Percentiles rank a stretch among this genome's conserved stretches.
Conservation (phyloP, 768 basidiomycete genomes). For the Suillus fuscotomentosus region DNA sequence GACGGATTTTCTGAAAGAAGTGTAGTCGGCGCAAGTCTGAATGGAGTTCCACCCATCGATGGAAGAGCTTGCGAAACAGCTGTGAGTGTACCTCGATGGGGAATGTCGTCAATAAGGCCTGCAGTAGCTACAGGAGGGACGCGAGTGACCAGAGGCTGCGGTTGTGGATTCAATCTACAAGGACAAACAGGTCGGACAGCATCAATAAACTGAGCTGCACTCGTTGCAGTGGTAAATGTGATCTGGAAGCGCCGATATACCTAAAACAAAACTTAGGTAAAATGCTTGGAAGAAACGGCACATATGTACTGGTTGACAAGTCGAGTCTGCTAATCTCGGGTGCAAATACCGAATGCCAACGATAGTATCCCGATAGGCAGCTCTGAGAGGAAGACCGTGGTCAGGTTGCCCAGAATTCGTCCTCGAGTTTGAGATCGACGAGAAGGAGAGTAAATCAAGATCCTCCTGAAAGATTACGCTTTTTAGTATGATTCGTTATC, state of each 20-base stretch:
- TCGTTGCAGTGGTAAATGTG: slow-evolving; percentile 51
- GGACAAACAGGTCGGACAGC: slow-evolving; percentile 69
- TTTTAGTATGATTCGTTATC: slow-evolving; percentile 11
- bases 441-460: slow-evolving; percentile 69
- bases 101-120: slow-evolving; percentile 5
- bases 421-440: slow-evolving; percentile 37
- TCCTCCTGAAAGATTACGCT: slow-evolving; percentile 56
- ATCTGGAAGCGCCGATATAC: slow-evolving; percentile 76
- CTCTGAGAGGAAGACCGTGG: slow-evolving; percentile 73
- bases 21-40: not conserved
- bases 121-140: slow-evolving; percentile 14
- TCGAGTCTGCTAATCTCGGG: slow-evolving; percentile 33
- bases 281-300: not conserved
- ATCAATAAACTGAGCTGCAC: slow-evolving; percentile 58
- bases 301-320: slow-evolving; percentile 31
- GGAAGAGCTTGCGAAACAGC: slow-evolving; percentile 3
- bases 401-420: slow-evolving; percentile 31
- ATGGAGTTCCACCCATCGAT: not conserved
- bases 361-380: slow-evolving; percentile 69
- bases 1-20: not conserved
- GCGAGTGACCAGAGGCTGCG: slow-evolving; percentile 18
- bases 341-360: slow-evolving; percentile 78
- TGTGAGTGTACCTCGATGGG: slow-evolving; percentile 15
- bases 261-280: slow-evolving; percentile 35
- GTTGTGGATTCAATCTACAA: slow-evolving; percentile 58